phyloP scores from a whole-genome alignment of 164 flowering plant genomes.

The Annona squamosa region DNA sequence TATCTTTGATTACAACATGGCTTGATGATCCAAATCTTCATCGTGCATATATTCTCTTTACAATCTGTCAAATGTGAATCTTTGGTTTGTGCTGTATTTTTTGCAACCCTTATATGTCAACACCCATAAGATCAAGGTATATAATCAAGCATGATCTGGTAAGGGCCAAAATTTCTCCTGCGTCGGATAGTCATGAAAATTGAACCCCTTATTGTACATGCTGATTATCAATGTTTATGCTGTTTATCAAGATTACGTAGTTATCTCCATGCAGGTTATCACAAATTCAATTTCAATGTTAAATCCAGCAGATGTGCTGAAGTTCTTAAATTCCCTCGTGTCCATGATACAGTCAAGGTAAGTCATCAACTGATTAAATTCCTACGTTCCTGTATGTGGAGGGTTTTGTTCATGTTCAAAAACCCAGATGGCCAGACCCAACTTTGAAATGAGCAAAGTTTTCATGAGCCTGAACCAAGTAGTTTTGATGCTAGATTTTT shows the following conservation, averaged over 20 bases:
- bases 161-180: neutral
- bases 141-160: neutral
- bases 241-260: conserved; percentile 1
- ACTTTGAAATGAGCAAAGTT: neutral
- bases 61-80: neutral
- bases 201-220: neutral
- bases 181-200: neutral
- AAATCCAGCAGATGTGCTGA: conserved; percentile 66
- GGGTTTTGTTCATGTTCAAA: neutral
- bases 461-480: neutral
- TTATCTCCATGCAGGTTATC: conserved; percentile 54
- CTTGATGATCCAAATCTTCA: neutral
- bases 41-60: neutral
- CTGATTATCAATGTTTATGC: neutral
- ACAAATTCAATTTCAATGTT: conserved; percentile 59
- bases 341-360: conserved; percentile 71
- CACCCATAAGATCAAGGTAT: neutral
- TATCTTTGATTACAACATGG: neutral
- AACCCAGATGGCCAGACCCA: neutral
- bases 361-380: conserved; percentile 1
- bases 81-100: neutral
- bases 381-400: neutral
- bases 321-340: conserved; percentile 63
- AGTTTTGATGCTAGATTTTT: too few relatives aligned
- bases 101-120: neutral